Evolutionary conservation across 164 flowering plant species (phyloP), one percentile per base, ranked within the genome.

Genomic region (Vitis riparia): DNA sequence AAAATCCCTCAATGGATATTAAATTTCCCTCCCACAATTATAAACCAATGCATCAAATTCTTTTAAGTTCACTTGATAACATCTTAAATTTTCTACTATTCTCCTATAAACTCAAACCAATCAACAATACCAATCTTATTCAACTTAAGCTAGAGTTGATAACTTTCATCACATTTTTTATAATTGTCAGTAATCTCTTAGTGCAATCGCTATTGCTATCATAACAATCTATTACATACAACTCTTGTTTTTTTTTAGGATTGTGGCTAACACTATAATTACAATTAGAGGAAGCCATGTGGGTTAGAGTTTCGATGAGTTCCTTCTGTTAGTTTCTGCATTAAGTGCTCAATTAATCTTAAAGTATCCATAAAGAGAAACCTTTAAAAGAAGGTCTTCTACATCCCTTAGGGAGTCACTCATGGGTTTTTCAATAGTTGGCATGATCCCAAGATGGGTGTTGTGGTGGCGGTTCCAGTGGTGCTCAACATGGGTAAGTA

Each of bases 381-480:
- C 86, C 62, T 78, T 82, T 47, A 92, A 67, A 58, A 93, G 88
- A 44, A 92, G 86, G 76, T 92, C 97, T 51, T 87, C 89, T 2
- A 92, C 85, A 59, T 86, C 97, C 63, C 78, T 81, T 15, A 92
- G 72, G 14, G 97, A 86, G 73, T 92, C 95, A 65, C 89, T 89
- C 85, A 88, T 81, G 12, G 97, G 93, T 73, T 91, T 94, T 73
- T 89, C 92, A 2, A 74, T 75, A 47, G 55, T 51, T 19, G 81
- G 83, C 47, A 72, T 79, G 63, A 86, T 75, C 69, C 83, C 83
- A 37, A 83, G 83, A 32, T 77, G 88, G 62, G 86, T 69, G 9
- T 80, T 85, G n/a, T 91, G 88, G 51, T 87, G 95, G 62, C 89
- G 88, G 47, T 77, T 82, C 59, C 87, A 75, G 79, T 88, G 88